Conservation (phyloP, 2,329 filamentous ascomycete species). For the Bipolaris oryzae region DNA sequence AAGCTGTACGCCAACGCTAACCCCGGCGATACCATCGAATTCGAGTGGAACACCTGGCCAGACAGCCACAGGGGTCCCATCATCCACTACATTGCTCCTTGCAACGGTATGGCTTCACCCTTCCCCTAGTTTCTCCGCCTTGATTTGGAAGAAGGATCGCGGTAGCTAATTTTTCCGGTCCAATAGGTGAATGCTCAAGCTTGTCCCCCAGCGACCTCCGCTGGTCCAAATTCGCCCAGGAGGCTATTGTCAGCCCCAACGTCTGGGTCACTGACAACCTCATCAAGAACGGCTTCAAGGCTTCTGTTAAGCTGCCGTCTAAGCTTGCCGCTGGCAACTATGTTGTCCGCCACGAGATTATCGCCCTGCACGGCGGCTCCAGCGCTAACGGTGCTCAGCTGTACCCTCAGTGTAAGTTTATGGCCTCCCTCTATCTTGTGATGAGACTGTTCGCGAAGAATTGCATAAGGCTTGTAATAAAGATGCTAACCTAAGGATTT, state of each 20-base stretch:
- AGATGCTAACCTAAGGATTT: not conserved
- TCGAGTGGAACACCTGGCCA: constrained; percentile 48
- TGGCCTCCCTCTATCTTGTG: not conserved
- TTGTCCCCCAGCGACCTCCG: constrained; percentile 30
- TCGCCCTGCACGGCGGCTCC: constrained; percentile 54
- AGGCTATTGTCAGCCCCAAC: constrained; percentile 32
- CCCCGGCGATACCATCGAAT: constrained; percentile 41
- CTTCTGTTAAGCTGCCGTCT: constrained; percentile 52
- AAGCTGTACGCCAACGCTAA: constrained; percentile 42
- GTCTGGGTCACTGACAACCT: constrained; percentile 46
- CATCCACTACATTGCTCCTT: constrained; percentile 49
- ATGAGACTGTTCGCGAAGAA: not conserved
- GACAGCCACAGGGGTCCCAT: constrained; percentile 47
- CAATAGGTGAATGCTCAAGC: constrained; percentile 41
- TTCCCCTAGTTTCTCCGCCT: no score
- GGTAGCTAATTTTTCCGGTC: not conserved
- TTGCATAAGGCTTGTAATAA: not conserved
- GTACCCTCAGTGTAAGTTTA: constrained; percentile 55
- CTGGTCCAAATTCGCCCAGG: constrained; percentile 46
- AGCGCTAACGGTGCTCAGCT: constrained; percentile 57
- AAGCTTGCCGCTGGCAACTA: constrained; percentile 57
- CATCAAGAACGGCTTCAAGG: constrained; percentile 55
- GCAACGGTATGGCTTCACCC: constrained; percentile 29
- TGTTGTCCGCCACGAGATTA: constrained; percentile 61
- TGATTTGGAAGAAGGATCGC: no score